phyloP scores from a whole-genome alignment of 2,329 filamentous ascomycete species.

The Tolypocladium endophyticum region DNA sequence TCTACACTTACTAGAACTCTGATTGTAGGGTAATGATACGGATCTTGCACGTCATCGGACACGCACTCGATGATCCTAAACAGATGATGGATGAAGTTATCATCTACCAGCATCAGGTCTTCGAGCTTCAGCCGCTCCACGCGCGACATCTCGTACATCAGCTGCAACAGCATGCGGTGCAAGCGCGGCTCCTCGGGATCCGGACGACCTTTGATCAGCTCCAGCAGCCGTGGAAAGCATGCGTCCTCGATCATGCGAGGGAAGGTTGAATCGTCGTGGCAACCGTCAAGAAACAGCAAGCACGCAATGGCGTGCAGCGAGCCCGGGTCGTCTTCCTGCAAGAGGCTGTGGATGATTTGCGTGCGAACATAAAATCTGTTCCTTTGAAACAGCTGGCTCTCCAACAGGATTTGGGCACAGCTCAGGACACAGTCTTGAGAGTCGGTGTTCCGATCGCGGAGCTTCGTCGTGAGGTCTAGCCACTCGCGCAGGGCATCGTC shows the following conservation, averaged over 20 bases:
- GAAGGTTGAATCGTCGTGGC: constrained; percentile 66
- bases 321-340: constrained; percentile 71
- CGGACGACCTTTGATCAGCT: constrained; percentile 60
- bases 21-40: constrained; percentile 93
- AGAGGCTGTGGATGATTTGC: constrained; percentile 83
- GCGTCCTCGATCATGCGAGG: constrained; percentile 80
- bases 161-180: constrained; percentile 71
- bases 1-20: constrained; percentile 63
- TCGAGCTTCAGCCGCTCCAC: constrained; percentile 71
- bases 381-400: constrained; percentile 60
- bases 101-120: constrained; percentile 67
- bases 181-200: constrained; percentile 58
- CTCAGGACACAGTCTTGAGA: constrained; percentile 70
- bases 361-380: constrained; percentile 82
- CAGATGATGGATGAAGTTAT: constrained; percentile 73
- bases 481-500: constrained; percentile 81
- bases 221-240: constrained; percentile 72
- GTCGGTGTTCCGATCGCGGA: constrained; percentile 64
- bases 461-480: constrained; percentile 65
- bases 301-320: constrained; percentile 75
- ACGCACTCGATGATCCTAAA: constrained; percentile 81
- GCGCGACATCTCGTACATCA: constrained; percentile 93
- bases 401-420: constrained; percentile 70
- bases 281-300: constrained; percentile 80
- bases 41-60: constrained; percentile 79